These are phyloP conservation scores for Heliamphora exappendiculata DNA, from an alignment of 148 eudicot species.

Conservation along the genomic window DNA sequence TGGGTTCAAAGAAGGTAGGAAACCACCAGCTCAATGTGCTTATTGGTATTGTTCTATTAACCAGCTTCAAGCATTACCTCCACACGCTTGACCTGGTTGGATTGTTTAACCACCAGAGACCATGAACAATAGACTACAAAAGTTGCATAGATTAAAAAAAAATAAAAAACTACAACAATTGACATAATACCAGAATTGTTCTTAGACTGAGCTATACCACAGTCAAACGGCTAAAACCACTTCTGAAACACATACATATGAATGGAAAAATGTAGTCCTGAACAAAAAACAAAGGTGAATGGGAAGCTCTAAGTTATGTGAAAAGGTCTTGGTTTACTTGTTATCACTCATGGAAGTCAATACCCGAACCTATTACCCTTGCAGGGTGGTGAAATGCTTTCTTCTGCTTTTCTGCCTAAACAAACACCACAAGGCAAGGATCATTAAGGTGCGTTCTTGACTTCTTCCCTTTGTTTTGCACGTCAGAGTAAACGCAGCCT, in stretches of 20 bases:
- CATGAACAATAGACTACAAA: background rate
- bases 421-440: slow-evolving; percentile 43
- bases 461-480: slow-evolving; percentile 45
- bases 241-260: slow-evolving; percentile 3
- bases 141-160: slow-evolving; percentile 7
- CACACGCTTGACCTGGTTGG: too few species aligned
- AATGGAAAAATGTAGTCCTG: background rate
- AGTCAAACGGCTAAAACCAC: background rate
- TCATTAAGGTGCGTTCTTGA: slow-evolving; percentile 97
- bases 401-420: background rate
- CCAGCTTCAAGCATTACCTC: too few species aligned
- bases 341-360: slow-evolving; percentile 47
- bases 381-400: slow-evolving; percentile 25
- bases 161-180: background rate
- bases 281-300: slow-evolving; percentile 6
- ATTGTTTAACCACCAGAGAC: background rate
- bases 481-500: slow-evolving; percentile 17
- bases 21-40: too few species aligned
- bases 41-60: too few species aligned
- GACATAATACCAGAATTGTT: slow-evolving; percentile 1
- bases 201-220: slow-evolving; percentile 8
- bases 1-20: too few species aligned
- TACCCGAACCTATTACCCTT: slow-evolving; percentile 89
- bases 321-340: slow-evolving; percentile 19
- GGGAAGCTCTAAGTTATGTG: slow-evolving; percentile 1